These are phyloP conservation scores for Sporothrix mexicana DNA, from an alignment of 2,329 filamentous ascomycete genomes.

Conservation along the genomic window DNA sequence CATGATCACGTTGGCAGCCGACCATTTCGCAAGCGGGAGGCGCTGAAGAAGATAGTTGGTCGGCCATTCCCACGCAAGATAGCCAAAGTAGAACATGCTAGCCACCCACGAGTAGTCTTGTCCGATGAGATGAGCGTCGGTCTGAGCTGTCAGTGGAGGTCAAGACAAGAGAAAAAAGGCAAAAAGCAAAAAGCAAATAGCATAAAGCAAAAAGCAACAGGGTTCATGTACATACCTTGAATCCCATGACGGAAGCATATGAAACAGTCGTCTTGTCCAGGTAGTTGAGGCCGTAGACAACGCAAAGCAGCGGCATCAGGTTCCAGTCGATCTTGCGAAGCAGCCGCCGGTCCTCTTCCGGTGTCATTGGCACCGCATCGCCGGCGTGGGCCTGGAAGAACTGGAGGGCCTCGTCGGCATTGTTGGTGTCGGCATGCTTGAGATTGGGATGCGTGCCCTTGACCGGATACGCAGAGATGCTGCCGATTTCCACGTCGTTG, in stretches of 20 bases:
- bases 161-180: not conserved
- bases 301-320: slow-evolving; percentile 59
- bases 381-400: slow-evolving; percentile 47
- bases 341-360: slow-evolving; percentile 49
- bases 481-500: slow-evolving; percentile 20
- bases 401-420: slow-evolving; percentile 53
- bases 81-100: slow-evolving; percentile 57
- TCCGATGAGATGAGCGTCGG: slow-evolving; percentile 51
- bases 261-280: slow-evolving; percentile 54
- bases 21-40: slow-evolving; percentile 70
- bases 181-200: too few species aligned
- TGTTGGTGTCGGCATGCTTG: slow-evolving; percentile 48
- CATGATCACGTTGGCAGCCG: slow-evolving; percentile 65
- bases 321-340: slow-evolving; percentile 55
- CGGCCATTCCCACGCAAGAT: slow-evolving; percentile 67
- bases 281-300: slow-evolving; percentile 64
- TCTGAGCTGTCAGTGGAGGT: slow-evolving; percentile 33
- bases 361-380: slow-evolving; percentile 47
- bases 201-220: not conserved
- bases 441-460: slow-evolving; percentile 31
- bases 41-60: slow-evolving; percentile 68
- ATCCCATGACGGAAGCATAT: slow-evolving; percentile 60
- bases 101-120: slow-evolving; percentile 59
- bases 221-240: slow-evolving; percentile 44
- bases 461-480: not conserved